These are phyloP conservation scores for Candida rishiriensis DNA, from an alignment of 805 yeast species.

Conservation along the genomic window DNA sequence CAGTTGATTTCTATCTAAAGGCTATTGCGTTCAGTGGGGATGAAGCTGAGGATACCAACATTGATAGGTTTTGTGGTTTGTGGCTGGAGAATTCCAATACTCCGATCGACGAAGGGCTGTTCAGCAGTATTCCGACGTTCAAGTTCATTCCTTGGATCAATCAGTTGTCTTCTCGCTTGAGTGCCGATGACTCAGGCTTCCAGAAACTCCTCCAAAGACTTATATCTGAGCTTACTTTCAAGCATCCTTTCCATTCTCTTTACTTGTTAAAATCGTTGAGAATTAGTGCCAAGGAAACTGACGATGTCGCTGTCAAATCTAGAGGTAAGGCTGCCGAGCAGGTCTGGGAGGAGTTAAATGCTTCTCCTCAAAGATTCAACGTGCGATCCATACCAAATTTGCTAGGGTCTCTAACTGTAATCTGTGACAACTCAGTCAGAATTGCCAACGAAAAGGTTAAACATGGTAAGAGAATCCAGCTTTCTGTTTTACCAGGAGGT, in stretches of 20 bases:
- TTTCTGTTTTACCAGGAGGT: conserved; percentile 38
- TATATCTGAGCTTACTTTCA: conserved; percentile 34
- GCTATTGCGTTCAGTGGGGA: conserved; percentile 43
- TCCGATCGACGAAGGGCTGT: conserved; percentile 30
- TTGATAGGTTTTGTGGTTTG: conserved; percentile 74
- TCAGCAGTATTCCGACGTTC: conserved; percentile 46
- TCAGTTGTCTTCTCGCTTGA: conserved; percentile 71
- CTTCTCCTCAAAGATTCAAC: conserved; percentile 2
- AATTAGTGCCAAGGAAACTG: conserved; percentile 26
- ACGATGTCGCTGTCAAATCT: conserved; percentile 38
- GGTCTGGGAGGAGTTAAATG: conserved; percentile 40
- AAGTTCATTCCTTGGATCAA: conserved; percentile 77
- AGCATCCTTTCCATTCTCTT: conserved; percentile 71
- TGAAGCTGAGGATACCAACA: conserved; percentile 45
- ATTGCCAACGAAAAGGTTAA: conserved; percentile 46
- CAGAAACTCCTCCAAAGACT: conserved; percentile 45
- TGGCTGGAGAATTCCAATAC: conserved; percentile 60
- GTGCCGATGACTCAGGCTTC: conserved; percentile 44
- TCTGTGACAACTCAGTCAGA: conserved; percentile 47
- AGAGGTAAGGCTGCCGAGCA: conserved; percentile 49
- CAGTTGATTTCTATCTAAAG: conserved; percentile 56
- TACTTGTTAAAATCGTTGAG: conserved; percentile 57
- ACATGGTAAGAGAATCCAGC: conserved; percentile 26
- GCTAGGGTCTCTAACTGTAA: conserved; percentile 41
- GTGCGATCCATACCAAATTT: conserved; percentile 15